phyloP scores from a whole-genome alignment of 108 stramenopile genomes.

The Stephanodiscus triporus region DNA sequence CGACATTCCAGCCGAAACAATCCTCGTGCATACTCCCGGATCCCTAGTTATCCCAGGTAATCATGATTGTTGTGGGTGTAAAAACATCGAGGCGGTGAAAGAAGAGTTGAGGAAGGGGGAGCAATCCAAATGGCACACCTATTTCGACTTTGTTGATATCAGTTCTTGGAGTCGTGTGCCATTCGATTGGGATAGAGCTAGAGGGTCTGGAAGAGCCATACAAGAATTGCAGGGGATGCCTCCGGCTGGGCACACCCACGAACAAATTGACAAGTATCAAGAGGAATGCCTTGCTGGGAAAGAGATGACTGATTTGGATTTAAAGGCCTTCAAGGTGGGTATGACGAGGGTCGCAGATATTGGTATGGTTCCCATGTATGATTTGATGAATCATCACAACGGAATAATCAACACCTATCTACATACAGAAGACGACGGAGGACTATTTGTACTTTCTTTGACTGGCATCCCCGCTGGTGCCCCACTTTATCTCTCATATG shows the following conservation, averaged over 20 bases:
- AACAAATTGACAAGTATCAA: slow-evolving; percentile 32
- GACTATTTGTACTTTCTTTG: slow-evolving; percentile 31
- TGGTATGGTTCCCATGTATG: slow-evolving; percentile 43
- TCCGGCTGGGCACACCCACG: slow-evolving; percentile 38
- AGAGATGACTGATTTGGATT: slow-evolving; percentile 5
- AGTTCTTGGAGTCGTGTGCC: slow-evolving; percentile 30
- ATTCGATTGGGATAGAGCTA: slow-evolving; percentile 31
- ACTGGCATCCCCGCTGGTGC: slow-evolving; percentile 33
- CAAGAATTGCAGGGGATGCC: slow-evolving; percentile 45
- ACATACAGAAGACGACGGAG: slow-evolving; percentile 19
- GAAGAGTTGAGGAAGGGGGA: slow-evolving; percentile 35
- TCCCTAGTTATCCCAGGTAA: slow-evolving; percentile 8
- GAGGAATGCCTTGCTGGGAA: not conserved
- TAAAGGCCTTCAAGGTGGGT: slow-evolving; percentile 32
- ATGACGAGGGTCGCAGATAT: slow-evolving; percentile 38
- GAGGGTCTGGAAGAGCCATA: slow-evolving; percentile 9
- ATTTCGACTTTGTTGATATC: slow-evolving; percentile 49
- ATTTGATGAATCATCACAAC: slow-evolving; percentile 57
- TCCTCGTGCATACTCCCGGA: slow-evolving; percentile 34
- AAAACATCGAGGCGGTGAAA: slow-evolving; percentile 9
- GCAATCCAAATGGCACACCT: slow-evolving; percentile 37
- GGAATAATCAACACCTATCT: slow-evolving; percentile 45
- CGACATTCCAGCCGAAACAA: slow-evolving; percentile 30
- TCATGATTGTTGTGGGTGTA: slow-evolving; percentile 10
- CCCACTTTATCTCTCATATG: slow-evolving; percentile 42